Evolutionary conservation across 306 rosid species (phyloP), one percentile per base, ranked within the genome.

Genomic region (Arachis stenosperma): DNA sequence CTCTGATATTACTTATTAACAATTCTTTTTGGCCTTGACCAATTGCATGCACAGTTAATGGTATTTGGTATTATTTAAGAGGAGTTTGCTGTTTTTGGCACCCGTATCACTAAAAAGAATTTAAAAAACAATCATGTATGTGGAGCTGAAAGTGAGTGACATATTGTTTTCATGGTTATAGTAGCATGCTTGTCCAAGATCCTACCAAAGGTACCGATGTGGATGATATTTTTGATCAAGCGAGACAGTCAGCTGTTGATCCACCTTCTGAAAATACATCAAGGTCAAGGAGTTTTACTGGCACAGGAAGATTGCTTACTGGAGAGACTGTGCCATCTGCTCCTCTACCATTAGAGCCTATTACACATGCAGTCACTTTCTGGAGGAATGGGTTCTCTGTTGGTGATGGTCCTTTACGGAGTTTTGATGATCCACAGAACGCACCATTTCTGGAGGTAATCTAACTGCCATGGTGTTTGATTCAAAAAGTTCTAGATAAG

Each of bases 161-260:
- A 6, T 68, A 39, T 41, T 65, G 14, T 46, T 39, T 71, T 39
- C 12, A 15, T 73, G 42, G 57, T 81, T 83, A 67, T 78, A 94
- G 97, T 71, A 97, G 99, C 69, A 94, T 94, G 97, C 91, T 94
- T 85, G 96, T 94, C 41, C 93, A 81, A 66, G 97, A 89, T 77
- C 97, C 97, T 69, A 73, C 82, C 52, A 89, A 47, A 82, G 85
- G 83, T 7, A 54, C 67, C 74, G 84, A 73, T 37, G 95, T 86
- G 63, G 97, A 94, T 82, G 83, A 85, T 41, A 78, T 94, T 46
- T 94, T 94, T 66, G 69, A 82, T 52, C 92, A 81, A 70, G 95
- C 96, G 5, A 82, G 85, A 51, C 83, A 85, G 68, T 74, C 75
- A 0, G 88, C 91, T 30, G 81, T 82, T 37, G 90, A 81, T 53